Evolutionary conservation across 768 basidiomycete species (phyloP), one percentile per base, ranked within the genome.

Genomic region (Suillus tomentosus): DNA sequence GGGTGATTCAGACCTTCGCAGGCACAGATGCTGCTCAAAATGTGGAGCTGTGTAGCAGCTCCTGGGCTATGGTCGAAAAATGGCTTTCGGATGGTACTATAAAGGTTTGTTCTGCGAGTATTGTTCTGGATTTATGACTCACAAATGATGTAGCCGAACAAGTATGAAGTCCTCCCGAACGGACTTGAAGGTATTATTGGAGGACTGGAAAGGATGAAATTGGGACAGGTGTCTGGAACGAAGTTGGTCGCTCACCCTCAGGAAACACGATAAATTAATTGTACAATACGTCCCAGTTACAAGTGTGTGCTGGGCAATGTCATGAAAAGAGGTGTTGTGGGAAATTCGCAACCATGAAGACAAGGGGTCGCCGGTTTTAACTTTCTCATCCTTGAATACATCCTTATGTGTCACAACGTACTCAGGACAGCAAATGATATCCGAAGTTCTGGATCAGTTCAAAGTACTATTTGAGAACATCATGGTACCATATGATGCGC

Each of bases 341-440:
- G n/a, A n/a, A n/a, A n/a, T n/a, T n/a, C n/a, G n/a, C n/a, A n/a
- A n/a, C n/a, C n/a, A n/a, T n/a, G n/a, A n/a, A n/a, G n/a, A n/a
- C n/a, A n/a, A n/a, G n/a, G n/a, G n/a, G n/a, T 75, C 70, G 13
- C 94, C 95, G 14, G 78, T 72, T 73, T 96, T 93, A 11, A 96
- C 85, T 69, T 96, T 89, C 40, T 85, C 89, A 61, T 81, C 78
- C 67, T 82, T 80, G 73, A 98, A 94, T 36, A 96, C 78, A 19
- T 83, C 81, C 59, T 74, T 69, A 75, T 97, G 91, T 7, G 95
- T 95, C 50, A 88, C 84, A 50, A 94, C 73, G 73, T 96, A 99
- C 3, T 93, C 96, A 0, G 97, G 97, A 79, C 92, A 99, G 62
- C 95, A 95, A 65, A 99, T 92, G 62, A 92, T 80, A 65, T 96